These are phyloP conservation scores for Diplodia mutila DNA, from an alignment of 2,329 filamentous ascomycete genomes.

Conservation along the genomic window DNA sequence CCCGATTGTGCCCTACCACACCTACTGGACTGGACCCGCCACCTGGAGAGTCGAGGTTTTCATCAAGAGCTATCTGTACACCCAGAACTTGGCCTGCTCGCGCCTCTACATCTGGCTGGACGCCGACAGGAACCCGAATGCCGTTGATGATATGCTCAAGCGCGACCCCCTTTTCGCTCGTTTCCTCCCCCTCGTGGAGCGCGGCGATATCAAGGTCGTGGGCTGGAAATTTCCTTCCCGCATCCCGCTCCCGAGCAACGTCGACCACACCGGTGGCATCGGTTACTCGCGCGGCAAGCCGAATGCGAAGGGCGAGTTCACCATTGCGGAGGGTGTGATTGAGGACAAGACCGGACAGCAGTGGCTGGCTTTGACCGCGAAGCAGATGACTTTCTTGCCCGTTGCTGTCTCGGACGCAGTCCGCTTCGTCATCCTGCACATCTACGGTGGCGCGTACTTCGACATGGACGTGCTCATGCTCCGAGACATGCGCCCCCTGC, in stretches of 20 bases:
- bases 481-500: conserved; percentile 58
- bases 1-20: conserved; percentile 60
- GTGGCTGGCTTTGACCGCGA: conserved; percentile 58
- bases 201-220: conserved; percentile 57
- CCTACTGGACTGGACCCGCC: conserved; percentile 61
- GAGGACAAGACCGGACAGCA: conserved; percentile 55
- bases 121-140: conserved; percentile 55
- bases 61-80: conserved; percentile 61
- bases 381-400: conserved; percentile 62
- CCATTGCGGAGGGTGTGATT: conserved; percentile 57
- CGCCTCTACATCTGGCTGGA: conserved; percentile 60
- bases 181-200: conserved; percentile 58
- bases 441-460: conserved; percentile 59
- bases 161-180: conserved; percentile 57
- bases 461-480: conserved; percentile 62
- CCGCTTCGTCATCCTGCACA: conserved; percentile 59
- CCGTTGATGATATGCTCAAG: conserved; percentile 56
- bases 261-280: conserved; percentile 53
- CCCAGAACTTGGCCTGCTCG: conserved; percentile 60
- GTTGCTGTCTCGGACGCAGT: conserved; percentile 62
- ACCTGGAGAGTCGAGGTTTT: conserved; percentile 62
- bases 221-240: conserved; percentile 59
- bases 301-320: conserved; percentile 46
- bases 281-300: conserved; percentile 53
- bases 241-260: conserved; percentile 55